Percentiles rank a stretch among this genome's conserved stretches.
phyloP scores from a whole-genome alignment of 2,329 filamentous ascomycete genomes.

The Sporothrix luriei region DNA sequence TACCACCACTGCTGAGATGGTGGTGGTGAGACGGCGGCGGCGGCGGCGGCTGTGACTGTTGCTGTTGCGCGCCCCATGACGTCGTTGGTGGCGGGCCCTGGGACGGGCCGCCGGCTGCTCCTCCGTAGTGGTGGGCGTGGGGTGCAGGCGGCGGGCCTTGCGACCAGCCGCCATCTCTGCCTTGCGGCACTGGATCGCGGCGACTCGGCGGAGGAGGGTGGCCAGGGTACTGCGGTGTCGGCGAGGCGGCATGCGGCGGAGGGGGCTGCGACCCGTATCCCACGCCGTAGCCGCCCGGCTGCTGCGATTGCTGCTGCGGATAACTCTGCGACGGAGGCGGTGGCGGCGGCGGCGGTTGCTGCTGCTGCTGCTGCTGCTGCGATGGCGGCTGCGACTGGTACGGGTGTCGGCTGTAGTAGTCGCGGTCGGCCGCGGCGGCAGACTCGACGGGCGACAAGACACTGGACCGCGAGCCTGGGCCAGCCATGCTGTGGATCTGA shows the following conservation, averaged over 20 bases:
- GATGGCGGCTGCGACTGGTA: constrained; percentile 43
- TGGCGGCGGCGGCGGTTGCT: constrained; percentile 40
- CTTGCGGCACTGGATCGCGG: constrained; percentile 48
- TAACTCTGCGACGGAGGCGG: constrained; percentile 29
- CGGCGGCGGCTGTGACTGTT: constrained; percentile 33
- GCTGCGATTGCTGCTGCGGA: constrained; percentile 34
- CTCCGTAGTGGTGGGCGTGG: constrained; percentile 28
- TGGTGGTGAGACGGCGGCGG: constrained; percentile 37
- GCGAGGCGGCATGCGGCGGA: constrained; percentile 30
- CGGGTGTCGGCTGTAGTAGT: constrained; percentile 52
- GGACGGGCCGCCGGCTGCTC: constrained; percentile 29
- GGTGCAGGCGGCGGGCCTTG: constrained; percentile 32
- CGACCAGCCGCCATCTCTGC: constrained; percentile 46
- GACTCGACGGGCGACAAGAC: constrained; percentile 49
- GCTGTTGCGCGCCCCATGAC: constrained; percentile 36
- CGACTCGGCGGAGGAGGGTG: constrained; percentile 50
- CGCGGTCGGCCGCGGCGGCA: constrained; percentile 45
- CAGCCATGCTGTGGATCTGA: constrained; percentile 51
- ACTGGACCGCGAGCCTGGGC: constrained; percentile 47
- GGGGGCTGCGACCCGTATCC: constrained; percentile 27
- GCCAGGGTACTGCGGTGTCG: constrained; percentile 47
- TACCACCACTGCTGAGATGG: constrained; percentile 33
- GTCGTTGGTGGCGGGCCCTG: constrained; percentile 27
- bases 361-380: constrained; percentile 42
- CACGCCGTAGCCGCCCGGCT: constrained; percentile 27